Percentiles rank a stretch among this genome's conserved stretches.
These are phyloP conservation scores for Dendrostoma leiphaemia DNA, from an alignment of 2,329 filamentous ascomycete species.

Conservation along the genomic window DNA sequence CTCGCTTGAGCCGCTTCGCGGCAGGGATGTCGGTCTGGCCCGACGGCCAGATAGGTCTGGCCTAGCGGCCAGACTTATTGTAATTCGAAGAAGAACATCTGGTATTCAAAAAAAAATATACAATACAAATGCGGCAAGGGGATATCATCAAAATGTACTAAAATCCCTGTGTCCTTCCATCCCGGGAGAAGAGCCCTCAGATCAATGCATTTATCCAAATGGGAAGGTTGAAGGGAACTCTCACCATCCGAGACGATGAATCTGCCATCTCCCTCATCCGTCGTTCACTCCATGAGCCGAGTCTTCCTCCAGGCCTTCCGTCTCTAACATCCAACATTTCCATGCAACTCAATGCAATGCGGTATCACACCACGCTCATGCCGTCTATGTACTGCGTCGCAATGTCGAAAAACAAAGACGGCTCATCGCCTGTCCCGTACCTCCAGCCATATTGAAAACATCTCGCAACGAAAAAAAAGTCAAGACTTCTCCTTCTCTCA, in stretches of 20 bases:
- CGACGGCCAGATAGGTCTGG: too few species aligned
- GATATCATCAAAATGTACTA: constrained; percentile 15
- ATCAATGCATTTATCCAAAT: too few species aligned
- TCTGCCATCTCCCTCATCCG: neutral
- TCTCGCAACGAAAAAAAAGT: too few species aligned
- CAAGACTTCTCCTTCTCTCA: too few species aligned
- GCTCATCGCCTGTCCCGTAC: too few species aligned
- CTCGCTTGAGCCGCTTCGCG: too few species aligned
- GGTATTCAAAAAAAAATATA: constrained; percentile 3
- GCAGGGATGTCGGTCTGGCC: too few species aligned
- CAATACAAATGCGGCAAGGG: constrained; percentile 16
- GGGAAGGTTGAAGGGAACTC: neutral
- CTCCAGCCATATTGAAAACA: too few species aligned
- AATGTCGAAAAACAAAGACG: neutral
- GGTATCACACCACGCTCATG: neutral
- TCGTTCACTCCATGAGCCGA: neutral
- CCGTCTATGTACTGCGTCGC: neutral
- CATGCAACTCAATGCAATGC: neutral
- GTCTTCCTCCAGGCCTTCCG: neutral
- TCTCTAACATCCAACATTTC: neutral
- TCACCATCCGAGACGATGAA: neutral
- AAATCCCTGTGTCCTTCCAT: neutral
- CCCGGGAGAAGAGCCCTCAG: neutral
- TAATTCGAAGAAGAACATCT: neutral
- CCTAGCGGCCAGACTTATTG: too few species aligned